phyloP scores from a whole-genome alignment of 2,329 filamentous ascomycete species.

The Ilyonectria mors-panacis region DNA sequence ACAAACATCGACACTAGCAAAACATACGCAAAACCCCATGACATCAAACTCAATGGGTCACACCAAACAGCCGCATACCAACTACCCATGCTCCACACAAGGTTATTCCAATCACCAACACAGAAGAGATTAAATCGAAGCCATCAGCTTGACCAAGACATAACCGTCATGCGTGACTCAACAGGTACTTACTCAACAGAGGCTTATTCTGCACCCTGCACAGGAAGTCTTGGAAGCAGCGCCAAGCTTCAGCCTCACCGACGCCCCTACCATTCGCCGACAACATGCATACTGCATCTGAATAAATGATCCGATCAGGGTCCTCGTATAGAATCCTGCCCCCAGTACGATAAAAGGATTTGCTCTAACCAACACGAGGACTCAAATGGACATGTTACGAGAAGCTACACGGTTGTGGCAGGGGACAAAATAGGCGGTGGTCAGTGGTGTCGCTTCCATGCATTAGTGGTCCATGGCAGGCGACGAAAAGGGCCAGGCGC shows the following conservation, averaged over 20 bases:
- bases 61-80: not conserved
- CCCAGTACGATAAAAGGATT: not conserved
- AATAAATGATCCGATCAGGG: not conserved
- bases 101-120: constrained; percentile 16
- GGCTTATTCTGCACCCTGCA: not conserved
- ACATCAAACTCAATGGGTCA: not conserved
- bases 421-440: constrained; percentile 36
- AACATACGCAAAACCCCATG: not conserved
- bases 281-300: not conserved
- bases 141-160: constrained; percentile 12
- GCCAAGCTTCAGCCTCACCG: constrained; percentile 14
- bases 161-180: constrained; percentile 1
- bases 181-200: not conserved
- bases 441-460: constrained; percentile 42
- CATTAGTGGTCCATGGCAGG: constrained; percentile 40
- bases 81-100: constrained; percentile 25
- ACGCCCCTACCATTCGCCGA: not conserved
- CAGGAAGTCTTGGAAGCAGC: constrained; percentile 6
- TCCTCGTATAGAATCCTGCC: not conserved
- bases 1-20: not conserved
- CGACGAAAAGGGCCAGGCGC: constrained; percentile 35
- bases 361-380: not conserved
- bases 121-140: not conserved
- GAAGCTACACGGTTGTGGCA: not conserved
- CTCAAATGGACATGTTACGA: not conserved